Percentiles rank a stretch among this genome's conserved stretches.
Evolutionary conservation across 371 early-diverging fungal genomes (phyloP).

Genomic region (Mortierella sp.): DNA sequence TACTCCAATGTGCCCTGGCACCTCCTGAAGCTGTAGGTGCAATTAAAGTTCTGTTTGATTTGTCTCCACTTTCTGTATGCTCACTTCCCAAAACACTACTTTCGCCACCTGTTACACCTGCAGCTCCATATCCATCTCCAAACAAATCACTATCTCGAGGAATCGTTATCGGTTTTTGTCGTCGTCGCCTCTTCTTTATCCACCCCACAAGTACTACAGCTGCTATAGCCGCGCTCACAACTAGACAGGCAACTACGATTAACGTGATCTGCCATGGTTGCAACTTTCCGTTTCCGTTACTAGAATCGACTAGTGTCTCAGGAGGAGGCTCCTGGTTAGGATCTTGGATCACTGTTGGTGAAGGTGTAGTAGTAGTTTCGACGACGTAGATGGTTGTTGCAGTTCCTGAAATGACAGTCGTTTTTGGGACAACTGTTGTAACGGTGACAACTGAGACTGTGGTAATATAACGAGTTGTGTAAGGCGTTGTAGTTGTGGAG

Average conservation of each 20-base stretch:
- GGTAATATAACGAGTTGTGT: constrained; percentile 41
- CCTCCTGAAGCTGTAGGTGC: neutral
- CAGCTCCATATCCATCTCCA: neutral
- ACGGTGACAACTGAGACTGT: constrained; percentile 35
- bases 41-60: constrained; percentile 10
- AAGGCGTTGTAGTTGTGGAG: constrained; percentile 16
- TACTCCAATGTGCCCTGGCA: constrained; percentile 17
- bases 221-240: constrained; percentile 18
- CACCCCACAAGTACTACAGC: constrained; percentile 19
- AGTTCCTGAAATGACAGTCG: constrained; percentile 36
- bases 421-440: constrained; percentile 23
- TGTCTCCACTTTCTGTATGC: constrained; percentile 10
- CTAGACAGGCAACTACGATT: constrained; percentile 32
- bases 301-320: neutral
- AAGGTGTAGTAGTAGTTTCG: constrained; percentile 7
- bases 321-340: constrained; percentile 39
- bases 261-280: constrained; percentile 34
- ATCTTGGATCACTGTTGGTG: constrained; percentile 33
- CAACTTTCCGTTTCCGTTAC: neutral
- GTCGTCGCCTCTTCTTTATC: constrained; percentile 16
- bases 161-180: neutral
- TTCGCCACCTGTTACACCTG: neutral
- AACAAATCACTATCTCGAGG: neutral
- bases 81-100: constrained; percentile 13
- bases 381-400: constrained; percentile 38